Conservation (phyloP, 2,329 filamentous ascomycete species). For the Phialocephala subalpina region DNA sequence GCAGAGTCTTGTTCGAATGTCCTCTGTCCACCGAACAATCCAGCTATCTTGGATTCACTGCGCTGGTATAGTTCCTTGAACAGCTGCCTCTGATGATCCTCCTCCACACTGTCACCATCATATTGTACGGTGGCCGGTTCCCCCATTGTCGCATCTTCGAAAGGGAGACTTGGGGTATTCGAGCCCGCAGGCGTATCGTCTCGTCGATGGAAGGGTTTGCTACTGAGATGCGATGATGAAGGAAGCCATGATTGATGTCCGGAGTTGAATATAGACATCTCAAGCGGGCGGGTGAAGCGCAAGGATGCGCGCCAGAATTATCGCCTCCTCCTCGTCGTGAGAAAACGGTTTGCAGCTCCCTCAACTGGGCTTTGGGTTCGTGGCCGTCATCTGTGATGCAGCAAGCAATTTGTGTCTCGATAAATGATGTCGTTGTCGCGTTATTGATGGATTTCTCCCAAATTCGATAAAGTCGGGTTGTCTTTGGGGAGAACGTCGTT, state of each 20-base stretch:
- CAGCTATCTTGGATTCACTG: slow-evolving; percentile 78
- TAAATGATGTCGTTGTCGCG: slow-evolving; percentile 7
- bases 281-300: slow-evolving; percentile 20
- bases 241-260: slow-evolving; percentile 72
- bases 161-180: slow-evolving; percentile 38
- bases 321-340: slow-evolving; percentile 28
- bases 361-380: slow-evolving; percentile 36
- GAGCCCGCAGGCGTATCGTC: slow-evolving; percentile 61
- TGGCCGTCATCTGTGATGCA: slow-evolving; percentile 37
- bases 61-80: slow-evolving; percentile 82
- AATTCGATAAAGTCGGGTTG: slow-evolving; percentile 20
- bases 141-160: slow-evolving; percentile 51
- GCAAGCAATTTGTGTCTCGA: slow-evolving; percentile 14
- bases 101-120: slow-evolving; percentile 64
- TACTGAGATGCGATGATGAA: slow-evolving; percentile 58
- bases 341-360: slow-evolving; percentile 37
- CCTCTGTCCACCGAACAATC: slow-evolving; percentile 68
- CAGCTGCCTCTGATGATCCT: slow-evolving; percentile 73
- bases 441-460: slow-evolving; percentile 35
- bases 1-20: slow-evolving; percentile 29
- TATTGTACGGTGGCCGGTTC: slow-evolving; percentile 55
- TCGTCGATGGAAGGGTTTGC: slow-evolving; percentile 61
- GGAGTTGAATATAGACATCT: slow-evolving; percentile 37
- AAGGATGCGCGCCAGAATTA: slow-evolving; percentile 24
- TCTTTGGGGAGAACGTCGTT: neutral